phyloP scores from a whole-genome alignment of 257 asterid species.

The Eustoma russellianum region DNA sequence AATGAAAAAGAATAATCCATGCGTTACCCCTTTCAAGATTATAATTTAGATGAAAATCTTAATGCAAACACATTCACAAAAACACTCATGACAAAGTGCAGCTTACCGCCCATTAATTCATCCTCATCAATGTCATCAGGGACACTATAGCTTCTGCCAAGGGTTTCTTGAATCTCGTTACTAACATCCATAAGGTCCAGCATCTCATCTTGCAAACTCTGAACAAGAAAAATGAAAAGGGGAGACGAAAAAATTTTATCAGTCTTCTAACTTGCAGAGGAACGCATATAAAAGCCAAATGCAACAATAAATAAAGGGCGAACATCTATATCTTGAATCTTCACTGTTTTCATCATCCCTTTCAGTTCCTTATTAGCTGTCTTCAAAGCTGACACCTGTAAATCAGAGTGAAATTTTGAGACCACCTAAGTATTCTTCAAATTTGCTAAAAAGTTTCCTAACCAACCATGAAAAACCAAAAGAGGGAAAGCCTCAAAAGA shows the following conservation, averaged over 20 bases:
- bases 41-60: too few species aligned
- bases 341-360: slow-evolving; percentile 99
- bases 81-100: background rate
- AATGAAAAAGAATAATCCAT: too few species aligned
- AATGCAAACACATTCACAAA: too few species aligned
- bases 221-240: slow-evolving; percentile 1
- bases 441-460: slow-evolving; percentile 14
- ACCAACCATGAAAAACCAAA: slow-evolving; percentile 17
- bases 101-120: slow-evolving; percentile 91
- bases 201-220: slow-evolving; percentile 98
- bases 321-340: slow-evolving; percentile 95
- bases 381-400: slow-evolving; percentile 96
- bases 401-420: slow-evolving; percentile 10
- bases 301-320: slow-evolving; percentile 18
- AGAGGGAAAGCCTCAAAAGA: too few species aligned
- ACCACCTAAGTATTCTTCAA: background rate
- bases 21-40: too few species aligned
- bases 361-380: slow-evolving; percentile 88
- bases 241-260: background rate
- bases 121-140: slow-evolving; percentile 98
- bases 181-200: slow-evolving; percentile 99
- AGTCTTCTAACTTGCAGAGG: too few species aligned
- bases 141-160: slow-evolving; percentile 89
- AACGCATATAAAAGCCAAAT: background rate
- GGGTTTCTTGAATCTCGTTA: slow-evolving; percentile 91